Base-by-base conservation (phyloP, 2,329 filamentous ascomycete species). In the Cladosporium sphaerospermum region DNA sequence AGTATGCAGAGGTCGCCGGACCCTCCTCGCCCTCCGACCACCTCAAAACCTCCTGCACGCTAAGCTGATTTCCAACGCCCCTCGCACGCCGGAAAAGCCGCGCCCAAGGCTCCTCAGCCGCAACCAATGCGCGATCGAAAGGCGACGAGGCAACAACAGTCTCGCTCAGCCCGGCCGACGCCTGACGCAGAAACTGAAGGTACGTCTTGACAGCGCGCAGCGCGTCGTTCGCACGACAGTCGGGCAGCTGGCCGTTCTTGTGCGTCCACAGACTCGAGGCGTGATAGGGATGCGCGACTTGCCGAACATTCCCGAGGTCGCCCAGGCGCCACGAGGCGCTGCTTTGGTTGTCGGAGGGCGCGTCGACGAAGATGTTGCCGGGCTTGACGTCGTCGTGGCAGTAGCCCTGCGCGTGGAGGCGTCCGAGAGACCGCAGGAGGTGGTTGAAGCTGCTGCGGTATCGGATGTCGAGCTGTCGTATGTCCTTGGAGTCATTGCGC, bases 311-410 rank as follows among this genome's bases (percentile, higher is more conserved):
- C 2, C 69, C 68, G 6, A 71, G 58, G 45, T 71, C 69, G 32
- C 64, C 69, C 1, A 70, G 54, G 7, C 68, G 49, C 66, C 65
- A 70, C 34, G n/a, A 6, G n/a, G 13, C 45, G 18, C 40, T 37
- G 4, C 31, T 9, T n/a, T 40, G 34, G 19, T 62, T 51, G 3
- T 53, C 45, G 4, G 55, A 28, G 23, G 23, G 23, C 9, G 59
- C 55, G 44, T 56, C 37, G 7, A 67, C 51, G 32, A 69, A 68
- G 33, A 71, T 60, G 40, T 71, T 71, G 46, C 57, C 56, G 0
- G 64, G 62, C 53, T 71, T 71, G 42, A 71, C 55, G 40, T 72
- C 69, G 56, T 71, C 66, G 51, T 71, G 69, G 55, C 69, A 71
- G 39, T 63, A 65, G 11, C 66, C 66, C 10, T 55, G 55, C 6